phyloP scores from a whole-genome alignment of 2,329 filamentous ascomycete genomes.

The Xylariaceae sp. region DNA sequence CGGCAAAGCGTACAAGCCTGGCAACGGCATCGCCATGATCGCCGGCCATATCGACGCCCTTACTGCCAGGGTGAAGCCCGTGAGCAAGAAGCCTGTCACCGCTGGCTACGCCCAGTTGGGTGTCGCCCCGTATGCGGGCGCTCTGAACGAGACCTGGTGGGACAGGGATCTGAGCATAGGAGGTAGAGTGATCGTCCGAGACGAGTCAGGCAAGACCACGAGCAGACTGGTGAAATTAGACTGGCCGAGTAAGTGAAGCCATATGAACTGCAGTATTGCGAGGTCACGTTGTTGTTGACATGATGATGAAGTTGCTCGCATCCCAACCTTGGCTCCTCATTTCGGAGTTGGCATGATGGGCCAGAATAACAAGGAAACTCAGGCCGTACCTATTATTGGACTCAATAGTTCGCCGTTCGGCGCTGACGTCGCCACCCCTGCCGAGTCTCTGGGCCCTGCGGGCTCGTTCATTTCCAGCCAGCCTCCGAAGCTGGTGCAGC shows the following conservation, averaged over 20 bases:
- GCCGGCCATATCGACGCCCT: conserved; percentile 91
- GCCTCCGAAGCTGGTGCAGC: conserved; percentile 75
- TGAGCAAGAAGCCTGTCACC: conserved; percentile 76
- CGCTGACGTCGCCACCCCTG: conserved; percentile 31
- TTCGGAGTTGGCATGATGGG: conserved; percentile 74
- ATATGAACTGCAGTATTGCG: neutral
- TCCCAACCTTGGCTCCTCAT: conserved; percentile 89
- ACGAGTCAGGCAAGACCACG: conserved; percentile 69
- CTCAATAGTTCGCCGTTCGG: conserved; percentile 65
- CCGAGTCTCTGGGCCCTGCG: conserved; percentile 50
- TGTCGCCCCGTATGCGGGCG: conserved; percentile 89
- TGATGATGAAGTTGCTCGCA: conserved; percentile 58
- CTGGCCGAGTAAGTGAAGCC: conserved; percentile 62
- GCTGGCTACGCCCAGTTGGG: conserved; percentile 85
- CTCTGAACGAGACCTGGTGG: conserved; percentile 89
- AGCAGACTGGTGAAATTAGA: conserved; percentile 82
- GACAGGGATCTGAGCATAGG: conserved; percentile 90
- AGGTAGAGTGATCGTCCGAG: conserved; percentile 78
- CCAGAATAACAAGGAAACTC: conserved; percentile 75
- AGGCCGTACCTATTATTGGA: conserved; percentile 91
- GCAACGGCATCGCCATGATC: conserved; percentile 82
- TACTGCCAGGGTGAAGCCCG: conserved; percentile 84
- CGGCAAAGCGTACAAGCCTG: conserved; percentile 72
- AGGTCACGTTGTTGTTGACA: conserved; percentile 10
- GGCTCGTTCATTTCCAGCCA: conserved; percentile 78